Base-by-base conservation (phyloP, 148 eudicot genomes). In the Oxyria digyna region DNA sequence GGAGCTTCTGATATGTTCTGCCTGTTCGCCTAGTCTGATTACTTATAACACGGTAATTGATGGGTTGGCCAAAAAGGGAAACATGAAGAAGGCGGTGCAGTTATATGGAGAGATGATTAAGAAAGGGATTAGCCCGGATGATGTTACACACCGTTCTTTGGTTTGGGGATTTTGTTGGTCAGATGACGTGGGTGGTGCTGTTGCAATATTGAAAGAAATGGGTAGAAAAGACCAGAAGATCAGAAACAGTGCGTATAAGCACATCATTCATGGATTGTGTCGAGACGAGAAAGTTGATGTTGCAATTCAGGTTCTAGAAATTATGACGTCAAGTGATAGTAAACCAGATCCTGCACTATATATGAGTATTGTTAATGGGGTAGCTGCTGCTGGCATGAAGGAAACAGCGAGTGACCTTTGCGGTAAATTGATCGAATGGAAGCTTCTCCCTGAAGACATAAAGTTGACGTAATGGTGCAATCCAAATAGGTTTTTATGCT, bases 11-110 rank as follows among this genome's bases (percentile, higher is more conserved):
- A 62, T 72, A 50, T 80, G 83, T 62, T 74, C 79, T 12, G 70
- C 71, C 32, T 83, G 79, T 69, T 71, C 85, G 71, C 95, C 88
- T 48, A 74, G 72, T 71, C 72, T 86, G 73, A 78, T 86, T 55
- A 84, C 91, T 6, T 93, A 87, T 67, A 89, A 89, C 72, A 87
- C 80, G 38, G 78, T 89, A 75, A 85, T 93, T 64, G 91, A 93
- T 75, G 96, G 98, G 26, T 75, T 89, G 73, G 79, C 88, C 11
- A 93, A 75, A 76, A 68, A 70, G 48, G 96, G 96, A n/a, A 71
- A 69, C 33, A 86, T 89, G 94, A 82, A 81, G 59, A 87, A 82
- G 68, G 91, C 96, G 4, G 78, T 87, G 85, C 80, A 73, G 43
- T 37, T 89, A 62, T 89, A 87, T 65, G 37, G 57, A 40, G 68